These are phyloP conservation scores for Knufia petricola DNA, from an alignment of 2,329 filamentous ascomycete genomes.

Conservation along the genomic window DNA sequence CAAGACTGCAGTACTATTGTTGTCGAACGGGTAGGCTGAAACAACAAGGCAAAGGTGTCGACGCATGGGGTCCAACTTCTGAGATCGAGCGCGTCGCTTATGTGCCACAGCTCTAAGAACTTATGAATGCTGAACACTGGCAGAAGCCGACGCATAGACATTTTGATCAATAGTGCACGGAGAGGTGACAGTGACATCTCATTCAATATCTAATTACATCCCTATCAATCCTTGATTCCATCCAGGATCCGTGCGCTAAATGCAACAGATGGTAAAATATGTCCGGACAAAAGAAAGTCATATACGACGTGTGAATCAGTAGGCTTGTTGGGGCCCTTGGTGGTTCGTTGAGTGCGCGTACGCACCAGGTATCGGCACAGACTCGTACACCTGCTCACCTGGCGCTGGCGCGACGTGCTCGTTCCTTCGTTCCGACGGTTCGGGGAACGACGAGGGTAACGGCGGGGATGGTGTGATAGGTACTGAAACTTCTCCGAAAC, in stretches of 20 bases:
- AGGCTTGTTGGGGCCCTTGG: constrained; percentile 25
- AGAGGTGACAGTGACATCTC: not conserved
- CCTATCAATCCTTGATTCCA: not conserved
- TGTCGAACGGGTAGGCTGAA: no score
- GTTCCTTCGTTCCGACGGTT: constrained; percentile 41
- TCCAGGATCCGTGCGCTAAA: constrained; percentile 7
- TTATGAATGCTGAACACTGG: no score
- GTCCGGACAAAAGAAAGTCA: constrained; percentile 9
- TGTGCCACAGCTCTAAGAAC: no score
- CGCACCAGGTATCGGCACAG: constrained; percentile 80
- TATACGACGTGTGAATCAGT: constrained; percentile 6
- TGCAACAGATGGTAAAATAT: constrained; percentile 2
- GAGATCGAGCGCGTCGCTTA: no score
- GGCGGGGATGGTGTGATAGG: constrained; percentile 29
- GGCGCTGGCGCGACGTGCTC: constrained; percentile 61
- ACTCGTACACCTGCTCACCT: constrained; percentile 73
- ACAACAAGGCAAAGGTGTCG: no score
- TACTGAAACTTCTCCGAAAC: constrained; percentile 47
- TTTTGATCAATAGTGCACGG: no score
- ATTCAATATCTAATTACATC: not conserved
- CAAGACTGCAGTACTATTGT: no score
- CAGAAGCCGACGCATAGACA: no score
- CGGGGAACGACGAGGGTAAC: constrained; percentile 24
- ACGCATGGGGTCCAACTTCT: no score
- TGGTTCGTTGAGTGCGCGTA: constrained; percentile 46